phyloP scores from a whole-genome alignment of 1,284 basidiomycete genomes.

The Trichosporon sp. region DNA sequence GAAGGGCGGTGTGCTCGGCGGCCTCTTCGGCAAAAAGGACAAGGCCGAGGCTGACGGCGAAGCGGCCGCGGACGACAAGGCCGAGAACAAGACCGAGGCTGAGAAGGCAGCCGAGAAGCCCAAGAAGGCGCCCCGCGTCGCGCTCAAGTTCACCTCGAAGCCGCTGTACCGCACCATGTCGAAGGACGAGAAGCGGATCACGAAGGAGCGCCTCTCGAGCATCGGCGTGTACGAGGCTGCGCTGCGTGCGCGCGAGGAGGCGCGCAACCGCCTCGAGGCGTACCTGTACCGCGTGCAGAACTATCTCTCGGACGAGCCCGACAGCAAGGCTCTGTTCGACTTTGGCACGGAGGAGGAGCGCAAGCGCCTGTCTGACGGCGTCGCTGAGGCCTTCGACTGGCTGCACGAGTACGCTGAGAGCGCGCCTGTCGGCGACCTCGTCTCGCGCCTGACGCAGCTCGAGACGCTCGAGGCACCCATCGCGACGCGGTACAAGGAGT shows the following conservation, averaged over 20 bases:
- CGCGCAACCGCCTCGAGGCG: conserved; percentile 82
- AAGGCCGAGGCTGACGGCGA: conserved; percentile 39
- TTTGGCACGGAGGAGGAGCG: conserved; percentile 72
- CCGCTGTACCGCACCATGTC: conserved; percentile 65
- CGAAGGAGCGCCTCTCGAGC: conserved; percentile 66
- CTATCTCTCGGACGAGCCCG: conserved; percentile 61
- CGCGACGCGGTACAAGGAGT: conserved; percentile 77
- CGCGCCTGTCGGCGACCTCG: conserved; percentile 67
- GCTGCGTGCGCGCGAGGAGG: conserved; percentile 78
- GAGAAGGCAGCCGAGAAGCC: conserved; percentile 8
- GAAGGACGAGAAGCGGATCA: conserved; percentile 62
- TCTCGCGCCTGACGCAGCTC: conserved; percentile 66
- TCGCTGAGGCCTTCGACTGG: conserved; percentile 73
- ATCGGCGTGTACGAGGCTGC: conserved; percentile 71
- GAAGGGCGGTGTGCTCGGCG: conserved; percentile 69
- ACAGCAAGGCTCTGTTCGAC: conserved; percentile 65
- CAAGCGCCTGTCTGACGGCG: conserved; percentile 57
- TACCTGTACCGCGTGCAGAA: conserved; percentile 88
- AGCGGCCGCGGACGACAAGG: conserved; percentile 47
- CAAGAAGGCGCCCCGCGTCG: conserved; percentile 37
- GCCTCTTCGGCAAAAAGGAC: conserved; percentile 64
- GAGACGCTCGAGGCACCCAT: conserved; percentile 80
- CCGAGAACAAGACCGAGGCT: conserved; percentile 30
- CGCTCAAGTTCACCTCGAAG: conserved; percentile 59
- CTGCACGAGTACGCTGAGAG: conserved; percentile 77